Base-by-base conservation (phyloP, 2,329 filamentous ascomycete genomes). In the Penicillium psychrosexuale region DNA sequence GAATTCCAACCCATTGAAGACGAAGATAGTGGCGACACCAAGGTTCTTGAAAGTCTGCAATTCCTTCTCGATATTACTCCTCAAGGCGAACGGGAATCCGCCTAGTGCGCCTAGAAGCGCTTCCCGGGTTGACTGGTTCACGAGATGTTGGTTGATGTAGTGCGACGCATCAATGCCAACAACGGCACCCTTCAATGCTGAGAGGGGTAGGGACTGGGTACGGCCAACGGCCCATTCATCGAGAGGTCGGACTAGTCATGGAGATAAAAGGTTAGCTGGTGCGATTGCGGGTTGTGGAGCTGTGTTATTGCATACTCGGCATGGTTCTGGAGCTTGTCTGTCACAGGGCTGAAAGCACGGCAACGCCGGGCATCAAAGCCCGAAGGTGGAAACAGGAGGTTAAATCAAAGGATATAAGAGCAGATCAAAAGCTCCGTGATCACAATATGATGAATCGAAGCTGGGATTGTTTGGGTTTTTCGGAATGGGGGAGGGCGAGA, bases 91-190 rank as follows among this genome's bases (percentile, higher is more conserved):
- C 2, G 93, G 94, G 58, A 93, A 82, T 55, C 94, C 94, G 47
- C 93, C 94, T 45, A 97, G 84, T 22, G 94, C 94, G 52, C 91
- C 86, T 33, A 97, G 83, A 33, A 99, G 85, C 39, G 93, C 92
- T 73, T 99, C 94, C 69, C 90, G 88, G 43, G 84, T 86, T 28
- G 85, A 83, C 40, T 82, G 73, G 53, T 82, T 83, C 68, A 88
- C 84, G 66, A 96, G 84, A 62, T 96, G 83, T 56, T 86, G 85
- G 71, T 88, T 83, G 61, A 99, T 84, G 73, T 94, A 97, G 74
- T 95, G 89, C 50, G 89, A 88, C 53, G 93, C 94, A 78, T 97
- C 92, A 67, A 97, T 86, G 61, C 87, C 92, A 66, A 97, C 83
- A 51, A 87, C 83, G 57, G 84, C 84, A 70, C 87, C 87, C 69